Evolutionary conservation across 176 grass and related monocot genomes (phyloP).

Genomic region (Oryza meyeriana): DNA sequence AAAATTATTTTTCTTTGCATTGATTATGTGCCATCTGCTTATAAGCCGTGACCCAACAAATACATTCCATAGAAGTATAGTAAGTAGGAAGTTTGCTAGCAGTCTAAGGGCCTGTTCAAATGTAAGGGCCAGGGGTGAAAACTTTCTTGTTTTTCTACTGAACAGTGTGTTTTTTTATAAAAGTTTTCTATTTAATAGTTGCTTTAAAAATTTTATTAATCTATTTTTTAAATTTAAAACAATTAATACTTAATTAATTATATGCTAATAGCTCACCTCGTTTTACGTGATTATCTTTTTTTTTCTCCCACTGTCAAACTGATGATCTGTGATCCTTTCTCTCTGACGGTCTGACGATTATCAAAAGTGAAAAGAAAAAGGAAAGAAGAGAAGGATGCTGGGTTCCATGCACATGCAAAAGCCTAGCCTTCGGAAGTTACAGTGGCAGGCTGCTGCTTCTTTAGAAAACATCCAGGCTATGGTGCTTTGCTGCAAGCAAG

Average conservation of each 20-base stretch:
- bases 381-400: not conserved
- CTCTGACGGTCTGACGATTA: not conserved
- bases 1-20: not conserved
- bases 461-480: constrained; percentile 30
- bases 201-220: too few relatives aligned
- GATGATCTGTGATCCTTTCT: not conserved
- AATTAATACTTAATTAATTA: too few relatives aligned
- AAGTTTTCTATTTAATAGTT: too few relatives aligned
- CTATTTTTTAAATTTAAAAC: too few relatives aligned
- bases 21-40: not conserved
- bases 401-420: constrained; percentile 25
- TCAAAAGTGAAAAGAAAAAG: constrained; percentile 17
- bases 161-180: too few relatives aligned
- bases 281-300: too few relatives aligned
- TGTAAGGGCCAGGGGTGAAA: too few relatives aligned
- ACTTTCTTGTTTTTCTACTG: too few relatives aligned
- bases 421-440: constrained; percentile 36
- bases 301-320: not conserved
- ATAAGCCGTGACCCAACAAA: not conserved
- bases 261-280: too few relatives aligned
- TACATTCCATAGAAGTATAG: not conserved
- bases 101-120: too few relatives aligned
- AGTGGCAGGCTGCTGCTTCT: constrained; percentile 27
- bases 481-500: constrained; percentile 10
- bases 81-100: too few relatives aligned